Base-by-base conservation (phyloP, 1,139 yeast genomes). In the Suhomyces chickasaworum region DNA sequence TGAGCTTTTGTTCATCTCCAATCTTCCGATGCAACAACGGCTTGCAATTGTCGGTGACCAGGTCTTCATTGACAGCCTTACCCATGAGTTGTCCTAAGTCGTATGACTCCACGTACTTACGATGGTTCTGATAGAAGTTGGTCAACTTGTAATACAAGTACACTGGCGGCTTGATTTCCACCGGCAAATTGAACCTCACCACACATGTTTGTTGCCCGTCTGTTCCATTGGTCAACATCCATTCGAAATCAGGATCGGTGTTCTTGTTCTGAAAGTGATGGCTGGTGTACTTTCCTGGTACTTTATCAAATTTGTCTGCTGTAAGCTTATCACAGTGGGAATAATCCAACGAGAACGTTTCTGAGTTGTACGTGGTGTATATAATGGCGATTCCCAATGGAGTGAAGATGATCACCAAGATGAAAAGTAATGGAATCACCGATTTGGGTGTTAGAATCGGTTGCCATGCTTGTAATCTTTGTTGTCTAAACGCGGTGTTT, bases 401-500 rank as follows among this genome's bases (percentile, higher is more conserved):
- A 0, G 86, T 83, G 64, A 85, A 85, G 13, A 86, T 75, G n/a
- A 84, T 66, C 0, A 87, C 86, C 27, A 83, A 62, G 22, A 85
- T 52, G 17, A 85, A 68, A 33, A 86, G 66, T 25, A 86, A 66
- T 3, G 93, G 93, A 20, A 86, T 73, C 44, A 86, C 90, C n/a
- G 86, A 78, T 54, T 80, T 83, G 3, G 93, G 91, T 0, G 90
- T 83, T 47, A 86, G 73, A 39, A 86, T 84, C 0, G 93, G 93
- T 64, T 86, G 93, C 93, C 93, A 86, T 48, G 93, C 86, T 60
- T 85, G 84, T 45, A 75, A 63, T 49, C 78, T 51, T 57, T 75
- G 80, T 59, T 86, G 95, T 58, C 91, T 77, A 59, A 86, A 86
- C 2, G 93, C 93, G 3, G 93, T 86, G 61, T 86, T 87, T 58